Base-by-base conservation (phyloP, 768 basidiomycete species). In the Termitomyces sp. region DNA sequence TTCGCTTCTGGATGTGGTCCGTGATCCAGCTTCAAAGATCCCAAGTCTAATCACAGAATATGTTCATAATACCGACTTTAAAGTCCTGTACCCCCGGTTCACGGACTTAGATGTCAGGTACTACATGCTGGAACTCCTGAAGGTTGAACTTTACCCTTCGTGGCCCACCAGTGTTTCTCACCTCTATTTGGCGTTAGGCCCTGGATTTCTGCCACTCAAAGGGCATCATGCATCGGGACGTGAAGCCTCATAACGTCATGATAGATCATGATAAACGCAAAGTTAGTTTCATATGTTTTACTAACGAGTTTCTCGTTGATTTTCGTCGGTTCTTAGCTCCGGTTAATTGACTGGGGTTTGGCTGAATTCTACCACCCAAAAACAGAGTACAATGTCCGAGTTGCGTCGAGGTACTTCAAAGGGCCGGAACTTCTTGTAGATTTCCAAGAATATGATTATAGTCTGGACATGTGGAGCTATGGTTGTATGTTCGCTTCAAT, bases 401-500 rank as follows among this genome's bases (percentile, higher is more conserved):
- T 98, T 46, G 96, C 96, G 4, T 95, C 92, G 40, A 85, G 96
- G 68, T 98, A 98, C 80, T 98, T 97, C 82, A 98, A 98, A 73
- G 96, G 96, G 1, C 96, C 96, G 5, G 96, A 98, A 75, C 79
- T 98, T 60, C 80, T 98, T 60, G 95, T 98, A 62, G 96, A 98
- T 74, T 98, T 97, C 79, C 96, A 97, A 73, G 94, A 97, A 73
- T 98, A 98, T 66, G 96, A 98, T 74, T 97, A 97, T 73, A 93
- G 91, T 74, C 77, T 98, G 68, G 96, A 98, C 73, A 94, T 98
- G 93, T 98, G 96, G 96, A 95, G 93, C 77, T 88, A 92, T 70
- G 96, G 96, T 17, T 98, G 96, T 73, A 98, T 96, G 94, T 97
- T 96, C 74, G 96, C 96, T 9, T 94, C 92, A 17, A 98, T 98